phyloP scores from a whole-genome alignment of 371 early-diverging fungal species.

The Massospora cicadina region DNA sequence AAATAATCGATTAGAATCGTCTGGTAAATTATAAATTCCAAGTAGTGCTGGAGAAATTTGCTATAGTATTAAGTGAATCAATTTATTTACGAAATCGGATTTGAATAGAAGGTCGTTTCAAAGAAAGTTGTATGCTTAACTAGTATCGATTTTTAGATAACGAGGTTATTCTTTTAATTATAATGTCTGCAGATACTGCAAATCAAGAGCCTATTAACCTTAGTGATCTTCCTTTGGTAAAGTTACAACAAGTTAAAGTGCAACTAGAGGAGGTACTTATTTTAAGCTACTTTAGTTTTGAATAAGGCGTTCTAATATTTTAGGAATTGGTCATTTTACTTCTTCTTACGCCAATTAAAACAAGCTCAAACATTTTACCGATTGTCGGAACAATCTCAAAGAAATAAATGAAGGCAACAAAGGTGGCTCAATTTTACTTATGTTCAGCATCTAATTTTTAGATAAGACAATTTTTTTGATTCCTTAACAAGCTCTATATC shows the following conservation, averaged over 20 bases:
- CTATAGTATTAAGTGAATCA: too few relatives aligned
- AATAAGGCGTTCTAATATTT: slow-evolving; percentile 4
- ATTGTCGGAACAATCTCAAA: slow-evolving; percentile 43
- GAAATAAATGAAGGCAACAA: slow-evolving; percentile 9
- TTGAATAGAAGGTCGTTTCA: too few relatives aligned
- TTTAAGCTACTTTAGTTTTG: too few relatives aligned
- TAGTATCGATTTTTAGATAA: too few relatives aligned
- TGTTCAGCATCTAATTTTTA: not conserved
- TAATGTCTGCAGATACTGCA: not conserved
- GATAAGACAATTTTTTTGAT: slow-evolving; percentile 12
- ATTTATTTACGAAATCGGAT: too few relatives aligned
- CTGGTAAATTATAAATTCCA: too few relatives aligned
- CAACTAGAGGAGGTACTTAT: slow-evolving; percentile 64
- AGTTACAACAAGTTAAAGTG: slow-evolving; percentile 62
- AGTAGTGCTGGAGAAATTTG: too few relatives aligned
- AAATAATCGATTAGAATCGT: too few relatives aligned
- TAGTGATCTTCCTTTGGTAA: slow-evolving; percentile 58
- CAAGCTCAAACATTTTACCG: slow-evolving; percentile 71
- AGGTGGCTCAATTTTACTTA: not conserved
- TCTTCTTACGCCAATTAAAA: slow-evolving; percentile 63
- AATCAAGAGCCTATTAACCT: slow-evolving; percentile 44
- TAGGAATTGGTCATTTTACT: slow-evolving; percentile 74
- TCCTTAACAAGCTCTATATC: slow-evolving; percentile 16
- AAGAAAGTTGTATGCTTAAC: too few relatives aligned
- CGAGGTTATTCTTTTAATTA: too few relatives aligned